These are phyloP conservation scores for Podospora sp. DNA, from an alignment of 495 filamentous ascomycete species.

Conservation along the genomic window DNA sequence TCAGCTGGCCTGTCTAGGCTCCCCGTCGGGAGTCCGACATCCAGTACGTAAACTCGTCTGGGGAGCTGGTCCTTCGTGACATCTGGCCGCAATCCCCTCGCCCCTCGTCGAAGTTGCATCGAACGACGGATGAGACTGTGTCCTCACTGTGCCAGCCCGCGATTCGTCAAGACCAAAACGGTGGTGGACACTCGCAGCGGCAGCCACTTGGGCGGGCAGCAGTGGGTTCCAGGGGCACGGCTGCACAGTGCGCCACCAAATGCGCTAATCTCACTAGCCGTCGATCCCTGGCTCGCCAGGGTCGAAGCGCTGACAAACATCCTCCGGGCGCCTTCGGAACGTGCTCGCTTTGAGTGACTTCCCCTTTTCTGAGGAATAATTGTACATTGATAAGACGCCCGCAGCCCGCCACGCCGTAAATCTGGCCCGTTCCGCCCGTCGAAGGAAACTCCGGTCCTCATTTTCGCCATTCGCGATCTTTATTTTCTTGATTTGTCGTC, in stretches of 20 bases:
- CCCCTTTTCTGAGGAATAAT: background rate
- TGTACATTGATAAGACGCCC: background rate
- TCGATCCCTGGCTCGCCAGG: background rate
- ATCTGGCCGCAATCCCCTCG: background rate
- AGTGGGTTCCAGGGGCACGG: background rate
- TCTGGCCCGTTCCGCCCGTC: conserved; percentile 24
- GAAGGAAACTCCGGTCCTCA: conserved; percentile 5
- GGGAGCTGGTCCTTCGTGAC: background rate
- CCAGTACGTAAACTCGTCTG: background rate
- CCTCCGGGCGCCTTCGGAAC: background rate
- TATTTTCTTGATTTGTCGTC: conserved; percentile 2
- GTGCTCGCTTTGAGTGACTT: background rate
- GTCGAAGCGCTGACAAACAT: background rate
- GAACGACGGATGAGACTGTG: background rate
- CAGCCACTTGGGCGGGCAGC: no score
- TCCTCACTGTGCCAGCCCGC: background rate
- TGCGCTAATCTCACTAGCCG: background rate
- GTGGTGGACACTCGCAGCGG: background rate
- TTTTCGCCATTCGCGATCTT: conserved; percentile 15
- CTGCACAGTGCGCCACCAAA: background rate
- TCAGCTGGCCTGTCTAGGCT: background rate
- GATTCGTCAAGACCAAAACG: background rate
- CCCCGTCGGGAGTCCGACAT: background rate
- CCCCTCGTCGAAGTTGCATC: background rate
- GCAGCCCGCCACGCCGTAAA: conserved; percentile 28